Percentiles rank a stretch among this genome's conserved stretches.
These are phyloP conservation scores for Beauveria scarabaeidicola DNA, from an alignment of 2,329 filamentous ascomycete genomes.

Conservation along the genomic window DNA sequence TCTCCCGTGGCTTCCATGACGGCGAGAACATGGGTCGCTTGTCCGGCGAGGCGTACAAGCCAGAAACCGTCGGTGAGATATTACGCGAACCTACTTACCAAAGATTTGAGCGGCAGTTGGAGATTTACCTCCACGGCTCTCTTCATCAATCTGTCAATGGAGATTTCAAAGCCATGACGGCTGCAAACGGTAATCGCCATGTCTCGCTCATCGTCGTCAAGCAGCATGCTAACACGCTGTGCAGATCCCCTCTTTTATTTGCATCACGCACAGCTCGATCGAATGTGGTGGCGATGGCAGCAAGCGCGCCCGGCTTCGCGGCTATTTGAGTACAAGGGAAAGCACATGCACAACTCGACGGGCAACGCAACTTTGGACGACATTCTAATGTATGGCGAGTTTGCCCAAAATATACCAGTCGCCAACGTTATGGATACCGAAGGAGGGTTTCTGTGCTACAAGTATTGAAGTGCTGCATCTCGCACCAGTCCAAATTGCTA, in stretches of 20 bases:
- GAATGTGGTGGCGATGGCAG: slow-evolving; percentile 13
- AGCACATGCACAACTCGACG: slow-evolving; percentile 11
- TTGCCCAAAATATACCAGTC: slow-evolving; percentile 1
- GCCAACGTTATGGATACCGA: slow-evolving; percentile 6
- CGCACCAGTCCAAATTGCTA: no score
- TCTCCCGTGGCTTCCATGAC: slow-evolving; percentile 10
- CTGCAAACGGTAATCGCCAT: slow-evolving; percentile 10
- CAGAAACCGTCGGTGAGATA: slow-evolving; percentile 3
- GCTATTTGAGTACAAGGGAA: slow-evolving; percentile 2
- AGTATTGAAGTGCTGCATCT: neutral
- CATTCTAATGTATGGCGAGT: slow-evolving; percentile 6
- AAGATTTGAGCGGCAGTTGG: slow-evolving; percentile 1
- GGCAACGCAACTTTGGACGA: neutral
- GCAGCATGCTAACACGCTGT: neutral
- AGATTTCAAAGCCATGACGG: slow-evolving; percentile 12
- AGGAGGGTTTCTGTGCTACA: slow-evolving; percentile 7
- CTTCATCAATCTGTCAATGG: slow-evolving; percentile 11
- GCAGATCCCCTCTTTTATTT: slow-evolving; percentile 12
- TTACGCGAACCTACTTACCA: neutral
- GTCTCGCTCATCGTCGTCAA: neutral
- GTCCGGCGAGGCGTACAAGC: slow-evolving; percentile 3
- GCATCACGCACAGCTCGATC: slow-evolving; percentile 12
- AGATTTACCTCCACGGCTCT: slow-evolving; percentile 10
- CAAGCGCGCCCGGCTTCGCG: neutral
- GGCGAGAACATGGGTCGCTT: neutral